Base-by-base conservation (phyloP, 1,139 yeast genomes). In the Kurtzmaniella quercitrusa region DNA sequence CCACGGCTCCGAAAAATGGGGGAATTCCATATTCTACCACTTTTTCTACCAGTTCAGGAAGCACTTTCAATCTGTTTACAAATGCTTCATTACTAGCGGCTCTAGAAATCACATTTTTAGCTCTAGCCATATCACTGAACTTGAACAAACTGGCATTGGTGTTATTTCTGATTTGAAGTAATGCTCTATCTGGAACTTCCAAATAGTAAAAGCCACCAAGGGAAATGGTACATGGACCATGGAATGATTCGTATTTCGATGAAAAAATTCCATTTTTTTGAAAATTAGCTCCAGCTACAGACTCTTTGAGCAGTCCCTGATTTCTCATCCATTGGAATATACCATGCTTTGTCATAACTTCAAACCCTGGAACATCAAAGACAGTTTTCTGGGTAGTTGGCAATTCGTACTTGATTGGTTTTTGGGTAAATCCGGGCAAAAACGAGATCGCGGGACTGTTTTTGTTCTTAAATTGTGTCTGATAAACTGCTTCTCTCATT, bases 1-100 rank as follows among this genome's bases (percentile, higher is more conserved):
- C 93, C 16, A 85, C 68, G 2, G 80, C 65, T 0, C 91, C 94
- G 42, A 64, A 66, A 51, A 83, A 83, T n/a, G 87, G 86, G 0
- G 91, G 90, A 4, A 84, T 65, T 2, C 76, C 66, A 48, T 68
- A 80, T 43, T 79, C 63, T 2, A 60, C 67, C 50, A 74, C 57
- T 1, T 60, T 53, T 14, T 58, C 55, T 1, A 72, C 63, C 44
- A 62, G 63, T 15, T 57, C 54, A 9, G 53, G 55, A n/a, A 58
- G 54, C 1, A 70, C 58, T 43, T 66, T 63, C 44, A 77, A 66
- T 18, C 59, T 54, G 25, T 63, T 62, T 3, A 50, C 50, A 40
- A 66, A 48, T 1, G 60, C 58, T n/a, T 56, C 49, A 40, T 52
- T 49, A 9, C 50, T 37, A 9, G 48, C 49, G 21, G 56, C 48